A percentile compares a stretch with the other conserved stretches of the same genome.
These are phyloP conservation scores for Saccharomyces paradoxus DNA, from an alignment of 805 yeast genomes.

Conservation along the genomic window DNA sequence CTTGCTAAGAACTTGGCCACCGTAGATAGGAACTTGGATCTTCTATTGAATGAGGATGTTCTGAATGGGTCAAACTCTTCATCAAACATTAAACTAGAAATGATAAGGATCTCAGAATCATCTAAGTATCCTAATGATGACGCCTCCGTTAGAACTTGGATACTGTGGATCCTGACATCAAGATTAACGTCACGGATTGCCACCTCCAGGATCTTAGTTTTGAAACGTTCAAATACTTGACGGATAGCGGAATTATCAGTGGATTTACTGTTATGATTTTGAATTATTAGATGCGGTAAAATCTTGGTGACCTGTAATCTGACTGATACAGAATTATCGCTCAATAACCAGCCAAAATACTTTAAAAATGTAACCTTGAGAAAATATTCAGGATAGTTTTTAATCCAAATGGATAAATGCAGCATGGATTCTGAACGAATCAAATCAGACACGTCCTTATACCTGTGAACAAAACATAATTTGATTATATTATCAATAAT, in stretches of 20 bases:
- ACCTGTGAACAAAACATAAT: slow-evolving; percentile 64
- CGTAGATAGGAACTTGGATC: slow-evolving; percentile 34
- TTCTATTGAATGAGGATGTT: slow-evolving; percentile 26
- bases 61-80: slow-evolving; percentile 26
- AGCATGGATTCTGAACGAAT: slow-evolving; percentile 65
- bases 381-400: slow-evolving; percentile 60
- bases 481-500: slow-evolving; percentile 59
- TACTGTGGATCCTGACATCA: slow-evolving; percentile 45
- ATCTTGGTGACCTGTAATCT: slow-evolving; percentile 56
- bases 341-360: slow-evolving; percentile 76
- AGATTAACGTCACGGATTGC: slow-evolving; percentile 47
- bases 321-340: slow-evolving; percentile 58
- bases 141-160: slow-evolving; percentile 47
- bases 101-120: slow-evolving; percentile 42
- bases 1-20: slow-evolving; percentile 46
- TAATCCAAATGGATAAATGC: slow-evolving; percentile 63
- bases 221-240: slow-evolving; percentile 71
- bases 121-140: slow-evolving; percentile 55
- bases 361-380: slow-evolving; percentile 62
- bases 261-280: slow-evolving; percentile 22
- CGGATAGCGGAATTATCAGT: slow-evolving; percentile 51
- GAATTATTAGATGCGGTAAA: slow-evolving; percentile 41
- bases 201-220: slow-evolving; percentile 56
- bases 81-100: slow-evolving; percentile 38
- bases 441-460: slow-evolving; percentile 66